Base-by-base conservation (phyloP, 306 rosid genomes). In the Citrullus mucosospermus region DNA sequence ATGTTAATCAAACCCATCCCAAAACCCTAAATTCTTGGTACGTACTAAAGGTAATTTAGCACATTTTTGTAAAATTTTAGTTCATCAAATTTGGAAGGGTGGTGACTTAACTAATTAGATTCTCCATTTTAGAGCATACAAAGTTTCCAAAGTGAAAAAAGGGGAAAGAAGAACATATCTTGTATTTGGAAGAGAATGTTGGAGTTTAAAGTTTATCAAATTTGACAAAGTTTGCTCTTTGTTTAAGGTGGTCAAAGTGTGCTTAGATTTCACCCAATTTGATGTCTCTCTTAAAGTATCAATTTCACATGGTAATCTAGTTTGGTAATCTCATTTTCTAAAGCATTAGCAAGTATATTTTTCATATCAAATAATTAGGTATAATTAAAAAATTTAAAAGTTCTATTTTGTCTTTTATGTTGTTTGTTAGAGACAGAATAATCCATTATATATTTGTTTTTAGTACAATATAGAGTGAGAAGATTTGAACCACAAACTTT, bases 61-160 rank as follows among this genome's bases (percentile, higher is more conserved):
- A 48, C 17, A 15, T 22, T 25, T 25, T 22, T 48, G 57, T 44
- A 71, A 20, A 22, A 70, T 0, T 6, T 43, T 0, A 20, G 74
- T 20, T 68, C 54, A 43, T 68, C 54, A 44, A 69, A 69, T 44
- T 43, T 43, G 55, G 56, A 69, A 69, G 75, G 10, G n/a, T 71
- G 77, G 59, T 50, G 59, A 71, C 0, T 48, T 28, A 46, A 69
- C 5, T 20, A 69, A 70, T 72, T 50, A 72, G 41, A 50, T 22
- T 72, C 77, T 48, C 77, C 77, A 48, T 72, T 70, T 70, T 70
- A 46, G 39, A 70, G 57, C 76, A 70, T 28, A 70, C 76, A 46
- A 70, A 44, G 17, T 68, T 68, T 25, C 18, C 32, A 43, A 68
- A 41, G 75, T 68, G 16, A 68, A 68, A 66, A 66, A 68, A 20